Evolutionary conservation across 768 basidiomycete species (phyloP).

Genomic region (Strobilomyces dryophilus): DNA sequence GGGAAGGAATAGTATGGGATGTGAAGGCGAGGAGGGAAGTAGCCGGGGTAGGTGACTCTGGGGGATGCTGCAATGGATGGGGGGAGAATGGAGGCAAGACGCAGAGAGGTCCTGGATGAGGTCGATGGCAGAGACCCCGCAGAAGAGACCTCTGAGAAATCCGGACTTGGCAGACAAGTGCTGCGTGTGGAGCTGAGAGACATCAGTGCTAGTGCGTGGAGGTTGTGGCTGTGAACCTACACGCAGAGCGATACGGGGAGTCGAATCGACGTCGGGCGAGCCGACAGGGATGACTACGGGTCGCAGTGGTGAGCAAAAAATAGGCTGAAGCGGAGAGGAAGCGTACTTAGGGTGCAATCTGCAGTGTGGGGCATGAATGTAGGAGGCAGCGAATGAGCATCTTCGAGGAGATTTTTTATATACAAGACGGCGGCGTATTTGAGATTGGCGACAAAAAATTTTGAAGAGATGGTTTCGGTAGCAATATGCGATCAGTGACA

Average conservation of each 20-base stretch:
- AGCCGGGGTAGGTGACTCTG: slow-evolving; percentile 58
- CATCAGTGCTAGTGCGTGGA: slow-evolving; percentile 5
- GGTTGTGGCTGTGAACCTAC: slow-evolving; percentile 35
- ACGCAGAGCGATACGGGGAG: slow-evolving; percentile 53
- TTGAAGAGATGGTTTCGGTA: slow-evolving; percentile 1
- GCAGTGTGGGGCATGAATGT: slow-evolving; percentile 20
- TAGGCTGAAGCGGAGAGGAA: neutral
- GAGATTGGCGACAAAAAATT: neutral
- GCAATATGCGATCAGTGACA: neutral
- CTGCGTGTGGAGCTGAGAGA: slow-evolving; percentile 66
- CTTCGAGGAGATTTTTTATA: neutral
- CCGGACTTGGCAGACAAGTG: slow-evolving; percentile 80
- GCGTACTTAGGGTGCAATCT: slow-evolving; percentile 73
- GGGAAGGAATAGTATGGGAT: slow-evolving; percentile 69
- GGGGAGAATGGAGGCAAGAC: slow-evolving; percentile 19
- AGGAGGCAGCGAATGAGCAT: too few species aligned
- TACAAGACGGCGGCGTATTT: neutral
- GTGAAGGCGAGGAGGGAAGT: slow-evolving; percentile 56
- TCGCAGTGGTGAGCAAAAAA: neutral
- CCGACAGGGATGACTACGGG: slow-evolving; percentile 42
- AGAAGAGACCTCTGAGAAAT: slow-evolving; percentile 67
- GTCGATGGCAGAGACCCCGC: slow-evolving; percentile 59
- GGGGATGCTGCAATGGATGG: slow-evolving; percentile 35
- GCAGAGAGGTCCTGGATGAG: slow-evolving; percentile 40
- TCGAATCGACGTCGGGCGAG: slow-evolving; percentile 33